Base-by-base conservation (phyloP, 768 basidiomycete species). In the Coprinopsis marcescibilis region DNA sequence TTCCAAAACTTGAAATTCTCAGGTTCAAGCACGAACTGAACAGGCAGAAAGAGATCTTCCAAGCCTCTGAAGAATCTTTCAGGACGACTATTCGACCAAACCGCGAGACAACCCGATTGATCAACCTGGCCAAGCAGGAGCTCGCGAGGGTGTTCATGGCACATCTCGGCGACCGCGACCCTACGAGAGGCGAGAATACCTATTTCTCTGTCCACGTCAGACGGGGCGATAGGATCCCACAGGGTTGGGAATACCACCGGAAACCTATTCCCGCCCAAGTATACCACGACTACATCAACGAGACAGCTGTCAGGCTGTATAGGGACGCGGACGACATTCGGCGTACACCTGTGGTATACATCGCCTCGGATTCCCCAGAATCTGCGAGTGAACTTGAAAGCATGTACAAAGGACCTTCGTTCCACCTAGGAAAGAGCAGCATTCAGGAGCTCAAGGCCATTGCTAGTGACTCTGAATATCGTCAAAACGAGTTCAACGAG, bases 181-280 rank as follows among this genome's bases (percentile, higher is more conserved):
- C 53, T 23, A 20, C 41, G 15, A 27, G 37, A 12, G 14, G 29
- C 3, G 40, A 46, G 1, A 36, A 26, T 21, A 56, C 60, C 3
- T 84, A 83, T 57, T 55, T 80, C 34, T 69, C 72, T n/a, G 66
- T 79, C 11, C 81, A 87, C 58, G 70, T 85, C 49, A 78, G 83
- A 26, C 72, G 75, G 35, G 83, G 83, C 12, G 83, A 85, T 62
- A 68, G 72, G 4, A 60, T 65, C 39, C 70, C 77, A 11, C 50
- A 57, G 8, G 76, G 74, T 3, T 77, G 68, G 54, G 56, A 62
- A 24, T 76, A 70, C 49, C 67, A 65, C 25, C 60, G 65, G 36
- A 53, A 63, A 4, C 68, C 75, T 56, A 67, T 86, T 13, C 78
- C 81, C 1, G 53, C 74, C 20, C 52, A 67, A 29, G 70, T 77